Percentiles rank a stretch among this genome's conserved stretches.
Evolutionary conservation across 2,329 filamentous ascomycete genomes (phyloP).

Genomic region (Penicillium sp.): DNA sequence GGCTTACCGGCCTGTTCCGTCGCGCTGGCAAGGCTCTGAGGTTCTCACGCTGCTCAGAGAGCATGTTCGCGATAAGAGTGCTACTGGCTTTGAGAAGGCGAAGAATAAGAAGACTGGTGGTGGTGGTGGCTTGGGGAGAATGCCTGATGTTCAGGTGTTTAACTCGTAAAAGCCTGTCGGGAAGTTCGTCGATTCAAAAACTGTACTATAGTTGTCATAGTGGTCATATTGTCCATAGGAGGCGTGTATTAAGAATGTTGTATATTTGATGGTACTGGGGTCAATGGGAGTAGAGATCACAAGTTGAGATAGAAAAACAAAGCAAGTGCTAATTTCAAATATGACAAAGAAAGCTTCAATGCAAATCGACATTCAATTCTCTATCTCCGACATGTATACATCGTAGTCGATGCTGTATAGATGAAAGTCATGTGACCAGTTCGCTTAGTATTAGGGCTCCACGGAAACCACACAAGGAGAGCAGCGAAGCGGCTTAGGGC

Average conservation of each 20-base stretch:
- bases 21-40: slow-evolving; percentile 79
- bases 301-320: not conserved
- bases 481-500: slow-evolving; percentile 40
- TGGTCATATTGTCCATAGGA: not conserved
- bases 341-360: not conserved
- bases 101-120: slow-evolving; percentile 39
- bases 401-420: slow-evolving; percentile 1
- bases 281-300: not conserved
- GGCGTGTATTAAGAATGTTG: slow-evolving; percentile 3
- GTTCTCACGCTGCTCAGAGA: slow-evolving; percentile 71
- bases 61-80: slow-evolving; percentile 73
- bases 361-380: not conserved
- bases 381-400: not conserved
- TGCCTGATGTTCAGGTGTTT: slow-evolving; percentile 49
- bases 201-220: slow-evolving; percentile 13
- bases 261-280: slow-evolving; percentile 2
- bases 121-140: slow-evolving; percentile 45
- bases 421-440: slow-evolving; percentile 24
- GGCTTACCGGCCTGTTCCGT: slow-evolving; percentile 85
- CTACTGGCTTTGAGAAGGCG: slow-evolving; percentile 43
- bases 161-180: slow-evolving; percentile 21
- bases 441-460: slow-evolving; percentile 37
- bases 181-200: not conserved
- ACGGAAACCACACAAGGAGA: slow-evolving; percentile 29
- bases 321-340: not conserved